phyloP scores from a whole-genome alignment of 495 filamentous ascomycete genomes.

The Podospora conica region DNA sequence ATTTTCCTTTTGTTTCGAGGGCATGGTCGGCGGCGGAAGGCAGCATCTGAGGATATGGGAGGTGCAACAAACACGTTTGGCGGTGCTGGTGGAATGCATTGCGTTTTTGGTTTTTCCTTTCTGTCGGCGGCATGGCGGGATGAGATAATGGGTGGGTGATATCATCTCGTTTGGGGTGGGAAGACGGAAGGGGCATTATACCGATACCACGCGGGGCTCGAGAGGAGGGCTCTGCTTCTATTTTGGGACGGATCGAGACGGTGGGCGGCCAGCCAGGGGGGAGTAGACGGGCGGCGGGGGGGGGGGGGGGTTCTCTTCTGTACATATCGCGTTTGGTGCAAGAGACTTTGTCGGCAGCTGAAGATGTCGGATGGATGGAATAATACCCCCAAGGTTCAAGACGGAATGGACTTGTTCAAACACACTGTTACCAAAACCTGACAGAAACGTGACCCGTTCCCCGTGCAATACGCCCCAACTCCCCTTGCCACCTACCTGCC shows the following conservation, averaged over 20 bases:
- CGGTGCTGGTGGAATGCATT: background rate
- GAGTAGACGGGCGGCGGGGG: background rate
- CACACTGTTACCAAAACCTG: background rate
- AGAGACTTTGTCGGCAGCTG: background rate
- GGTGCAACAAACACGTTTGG: background rate
- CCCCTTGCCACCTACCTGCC: background rate
- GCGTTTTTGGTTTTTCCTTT: background rate
- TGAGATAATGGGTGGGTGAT: background rate
- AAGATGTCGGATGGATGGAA: background rate
- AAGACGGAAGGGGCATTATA: background rate
- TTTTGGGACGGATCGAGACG: background rate
- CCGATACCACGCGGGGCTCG: background rate
- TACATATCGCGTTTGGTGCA: background rate
- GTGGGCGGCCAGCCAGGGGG: background rate
- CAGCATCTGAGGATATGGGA: background rate
- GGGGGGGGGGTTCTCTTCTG: background rate
- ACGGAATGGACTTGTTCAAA: background rate
- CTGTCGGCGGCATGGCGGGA: conserved; percentile 1
- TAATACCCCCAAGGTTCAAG: background rate
- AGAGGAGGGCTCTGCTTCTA: background rate
- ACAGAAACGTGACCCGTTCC: background rate
- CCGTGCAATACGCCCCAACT: background rate
- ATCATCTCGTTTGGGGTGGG: background rate
- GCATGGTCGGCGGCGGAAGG: background rate
- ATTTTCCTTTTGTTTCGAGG: conserved; percentile 9